phyloP scores from a whole-genome alignment of 2,329 filamentous ascomycete genomes.

The Alternaria infectoria region DNA sequence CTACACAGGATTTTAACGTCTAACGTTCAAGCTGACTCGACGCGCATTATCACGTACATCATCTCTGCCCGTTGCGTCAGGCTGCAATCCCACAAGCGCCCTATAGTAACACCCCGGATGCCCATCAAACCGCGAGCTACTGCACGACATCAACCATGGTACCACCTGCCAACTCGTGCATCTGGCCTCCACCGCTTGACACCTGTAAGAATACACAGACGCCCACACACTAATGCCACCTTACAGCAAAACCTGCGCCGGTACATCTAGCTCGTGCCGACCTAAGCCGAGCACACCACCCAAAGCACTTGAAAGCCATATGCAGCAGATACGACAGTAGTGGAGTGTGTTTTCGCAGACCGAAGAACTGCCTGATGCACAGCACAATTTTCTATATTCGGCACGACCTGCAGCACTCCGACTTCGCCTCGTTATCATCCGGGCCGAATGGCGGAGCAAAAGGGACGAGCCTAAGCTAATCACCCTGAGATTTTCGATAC shows the following conservation, averaged over 20 bases:
- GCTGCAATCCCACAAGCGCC: not conserved
- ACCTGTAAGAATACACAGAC: not conserved
- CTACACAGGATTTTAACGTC: not conserved
- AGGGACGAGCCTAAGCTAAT: not conserved
- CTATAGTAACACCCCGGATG: not conserved
- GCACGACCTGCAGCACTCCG: not conserved
- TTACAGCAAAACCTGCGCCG: not conserved
- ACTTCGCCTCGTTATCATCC: slow-evolving; percentile 2
- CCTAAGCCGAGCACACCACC: not conserved
- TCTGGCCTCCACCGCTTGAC: not conserved
- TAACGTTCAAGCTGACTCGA: slow-evolving; percentile 6
- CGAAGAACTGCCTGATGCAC: slow-evolving; percentile 5
- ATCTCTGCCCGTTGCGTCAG: slow-evolving; percentile 3
- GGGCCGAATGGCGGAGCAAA: slow-evolving; percentile 5
- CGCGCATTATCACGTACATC: not conserved
- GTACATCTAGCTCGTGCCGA: slow-evolving; percentile 1
- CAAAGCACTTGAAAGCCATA: not conserved
- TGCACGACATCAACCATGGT: slow-evolving; percentile 20
- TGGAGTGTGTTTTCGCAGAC: not conserved
- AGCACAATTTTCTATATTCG: not conserved
- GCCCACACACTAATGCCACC: not conserved
- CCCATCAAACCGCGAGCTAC: slow-evolving; percentile 7
- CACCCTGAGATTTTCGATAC: not conserved
- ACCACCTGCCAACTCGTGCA: not conserved
- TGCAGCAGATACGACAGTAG: not conserved